phyloP scores from a whole-genome alignment of 176 grass and related monocot genomes.

The Saccharum spontaneum region DNA sequence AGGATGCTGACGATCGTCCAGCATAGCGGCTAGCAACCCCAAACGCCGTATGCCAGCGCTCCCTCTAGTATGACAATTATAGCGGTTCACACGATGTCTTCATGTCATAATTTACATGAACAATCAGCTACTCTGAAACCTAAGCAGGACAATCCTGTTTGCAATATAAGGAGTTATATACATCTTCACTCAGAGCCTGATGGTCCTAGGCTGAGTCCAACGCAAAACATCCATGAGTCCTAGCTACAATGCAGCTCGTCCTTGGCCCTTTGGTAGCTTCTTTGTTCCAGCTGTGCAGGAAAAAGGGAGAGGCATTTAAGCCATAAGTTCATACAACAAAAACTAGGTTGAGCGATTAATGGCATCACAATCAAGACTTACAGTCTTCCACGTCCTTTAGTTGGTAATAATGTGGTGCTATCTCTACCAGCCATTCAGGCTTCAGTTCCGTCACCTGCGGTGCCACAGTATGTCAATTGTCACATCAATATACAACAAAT shows the following conservation, averaged over 20 bases:
- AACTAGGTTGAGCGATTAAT: background rate
- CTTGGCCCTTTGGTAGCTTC: slow-evolving; percentile 76
- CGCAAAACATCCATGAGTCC: background rate
- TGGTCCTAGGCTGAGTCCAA: background rate
- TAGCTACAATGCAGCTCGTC: slow-evolving; percentile 57
- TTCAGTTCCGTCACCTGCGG: slow-evolving; percentile 82
- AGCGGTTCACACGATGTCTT: background rate
- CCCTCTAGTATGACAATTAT: background rate
- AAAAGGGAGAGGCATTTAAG: slow-evolving; percentile 16
- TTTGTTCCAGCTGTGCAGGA: slow-evolving; percentile 59
- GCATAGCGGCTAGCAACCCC: no score
- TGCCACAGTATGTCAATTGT: background rate
- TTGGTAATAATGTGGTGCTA: slow-evolving; percentile 95
- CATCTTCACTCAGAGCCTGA: slow-evolving; percentile 10
- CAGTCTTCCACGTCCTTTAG: slow-evolving; percentile 89
- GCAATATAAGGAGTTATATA: slow-evolving; percentile 9
- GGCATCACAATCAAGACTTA: slow-evolving; percentile 34
- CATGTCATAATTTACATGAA: background rate
- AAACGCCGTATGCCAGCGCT: background rate
- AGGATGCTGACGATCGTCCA: no score
- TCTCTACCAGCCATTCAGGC: slow-evolving; percentile 86
- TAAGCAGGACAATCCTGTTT: background rate
- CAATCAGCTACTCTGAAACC: background rate
- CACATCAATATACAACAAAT: slow-evolving; percentile 9
- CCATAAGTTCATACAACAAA: slow-evolving; percentile 3